Evolutionary conservation across 306 rosid genomes (phyloP), one percentile per base, ranked within the genome.

Genomic region (Oxytropis ochrocephala): DNA sequence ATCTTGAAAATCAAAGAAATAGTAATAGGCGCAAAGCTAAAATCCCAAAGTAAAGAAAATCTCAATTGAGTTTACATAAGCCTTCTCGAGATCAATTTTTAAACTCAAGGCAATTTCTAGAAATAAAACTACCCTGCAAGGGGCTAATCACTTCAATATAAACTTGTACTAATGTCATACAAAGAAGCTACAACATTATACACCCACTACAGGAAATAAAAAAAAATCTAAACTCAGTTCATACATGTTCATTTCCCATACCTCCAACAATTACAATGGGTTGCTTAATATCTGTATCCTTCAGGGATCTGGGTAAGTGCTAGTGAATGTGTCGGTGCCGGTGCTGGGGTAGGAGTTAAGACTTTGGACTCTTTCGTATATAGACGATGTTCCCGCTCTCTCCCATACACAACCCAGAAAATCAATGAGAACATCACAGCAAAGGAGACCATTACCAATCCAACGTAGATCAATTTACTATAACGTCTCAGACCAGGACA

Each of bases 351-450:
- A 9, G 72, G 70, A 43, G 61, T 64, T 0, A 64, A 66, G 46
- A 44, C 66, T 61, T 95, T 95, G 0, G 88, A 69, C 56, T 68
- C 76, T 44, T 84, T 85, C 0, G 80, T 74, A 65, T 85, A 64
- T 0, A 80, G 67, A 5, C 97, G 97, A 66, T 91, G 97, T 11
- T 85, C 73, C 13, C 97, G 64, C 63, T 95, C 97, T 78, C 99
- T 75, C 0, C 85, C 95, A 70, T 87, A 95, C 56, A 95, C 87
- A 46, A 89, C 81, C 99, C 99, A 91, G 76, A 87, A 89, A 58
- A 89, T 86, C 81, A 95, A 70, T 0, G 97, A 91, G 57, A 87
- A 66, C 99, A 89, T 84, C 24, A 89, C 91, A 13, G 96, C 82
- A 5, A 77, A 75, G 6, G 99, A 86, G 1, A 95, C 86, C 82